Conservation (phyloP, 2,329 filamentous ascomycete genomes). For the Tympanopsis confertula region DNA sequence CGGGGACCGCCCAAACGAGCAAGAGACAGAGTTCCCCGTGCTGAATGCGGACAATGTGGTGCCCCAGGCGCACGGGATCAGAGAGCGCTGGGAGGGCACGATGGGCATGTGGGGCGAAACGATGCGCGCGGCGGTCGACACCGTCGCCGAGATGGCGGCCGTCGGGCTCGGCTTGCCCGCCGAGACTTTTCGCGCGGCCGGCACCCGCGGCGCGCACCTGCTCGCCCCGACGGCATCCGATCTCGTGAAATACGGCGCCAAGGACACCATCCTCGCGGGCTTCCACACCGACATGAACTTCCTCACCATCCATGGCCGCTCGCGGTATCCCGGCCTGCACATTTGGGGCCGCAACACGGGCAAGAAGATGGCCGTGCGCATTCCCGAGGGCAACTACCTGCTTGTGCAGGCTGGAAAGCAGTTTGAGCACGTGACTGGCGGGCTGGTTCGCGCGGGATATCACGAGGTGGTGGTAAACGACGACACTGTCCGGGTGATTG, state of each 20-base stretch:
- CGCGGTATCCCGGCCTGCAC: conserved; percentile 48
- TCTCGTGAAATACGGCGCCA: conserved; percentile 35
- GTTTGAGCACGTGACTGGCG: conserved; percentile 48
- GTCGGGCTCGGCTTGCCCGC: conserved; percentile 40
- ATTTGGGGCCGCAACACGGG: conserved; percentile 55
- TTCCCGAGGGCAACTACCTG: conserved; percentile 43
- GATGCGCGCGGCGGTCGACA: conserved; percentile 50
- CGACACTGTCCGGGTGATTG: conserved; percentile 33
- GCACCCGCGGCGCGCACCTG: conserved; percentile 39
- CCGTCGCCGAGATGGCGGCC: conserved; percentile 46
- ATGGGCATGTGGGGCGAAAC: conserved; percentile 46
- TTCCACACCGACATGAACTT: conserved; percentile 58
- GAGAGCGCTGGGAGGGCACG: conserved; percentile 34
- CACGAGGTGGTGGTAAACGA: conserved; percentile 50
- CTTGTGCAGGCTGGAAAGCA: conserved; percentile 53
- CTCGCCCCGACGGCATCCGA: conserved; percentile 50
- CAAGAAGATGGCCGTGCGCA: conserved; percentile 42
- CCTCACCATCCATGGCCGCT: conserved; percentile 52
- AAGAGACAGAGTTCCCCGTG: conserved; percentile 39
- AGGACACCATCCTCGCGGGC: conserved; percentile 47
- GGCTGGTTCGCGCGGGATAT: conserved; percentile 48
- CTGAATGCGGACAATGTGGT: conserved; percentile 43
- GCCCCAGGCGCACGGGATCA: conserved; percentile 34
- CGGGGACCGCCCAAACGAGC: conserved; percentile 38
- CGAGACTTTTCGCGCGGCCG: conserved; percentile 40